Evolutionary conservation across 140 eudicot species (phyloP).

Genomic region (Senecio squalidus): DNA sequence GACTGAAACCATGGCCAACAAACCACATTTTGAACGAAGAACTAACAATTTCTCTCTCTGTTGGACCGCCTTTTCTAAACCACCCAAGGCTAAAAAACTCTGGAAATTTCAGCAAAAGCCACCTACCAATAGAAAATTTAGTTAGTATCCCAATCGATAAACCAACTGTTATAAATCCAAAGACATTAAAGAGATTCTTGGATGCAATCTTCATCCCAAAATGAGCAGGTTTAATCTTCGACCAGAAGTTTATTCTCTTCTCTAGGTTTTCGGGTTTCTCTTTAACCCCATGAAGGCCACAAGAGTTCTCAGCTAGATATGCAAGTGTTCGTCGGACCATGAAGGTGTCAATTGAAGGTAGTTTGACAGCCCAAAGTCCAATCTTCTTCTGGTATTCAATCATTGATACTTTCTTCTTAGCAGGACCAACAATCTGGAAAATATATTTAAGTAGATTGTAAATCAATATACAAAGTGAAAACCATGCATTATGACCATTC

Average conservation of each 20-base stretch:
- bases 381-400: constrained; percentile 56
- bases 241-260: constrained; percentile 59
- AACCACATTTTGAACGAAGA: background rate
- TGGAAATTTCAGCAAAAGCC: background rate
- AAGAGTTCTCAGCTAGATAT: constrained; percentile 36
- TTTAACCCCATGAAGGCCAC: constrained; percentile 53
- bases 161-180: background rate
- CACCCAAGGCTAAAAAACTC: background rate
- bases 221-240: background rate
- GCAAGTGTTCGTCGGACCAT: constrained; percentile 41
- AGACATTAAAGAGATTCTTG: background rate
- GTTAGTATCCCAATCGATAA: background rate
- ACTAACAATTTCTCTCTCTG: background rate
- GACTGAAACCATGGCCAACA: background rate
- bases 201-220: background rate
- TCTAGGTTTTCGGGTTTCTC: constrained; percentile 36
- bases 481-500: no score
- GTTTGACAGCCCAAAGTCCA: constrained; percentile 60
- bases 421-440: constrained; percentile 59
- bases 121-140: background rate
- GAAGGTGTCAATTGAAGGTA: constrained; percentile 64
- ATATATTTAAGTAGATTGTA: background rate
- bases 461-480: no score
- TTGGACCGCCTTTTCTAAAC: background rate
- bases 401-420: constrained; percentile 45